Evolutionary conservation across 1,139 yeast species (phyloP), one percentile per base, ranked within the genome.

Genomic region (Candida albicans): DNA sequence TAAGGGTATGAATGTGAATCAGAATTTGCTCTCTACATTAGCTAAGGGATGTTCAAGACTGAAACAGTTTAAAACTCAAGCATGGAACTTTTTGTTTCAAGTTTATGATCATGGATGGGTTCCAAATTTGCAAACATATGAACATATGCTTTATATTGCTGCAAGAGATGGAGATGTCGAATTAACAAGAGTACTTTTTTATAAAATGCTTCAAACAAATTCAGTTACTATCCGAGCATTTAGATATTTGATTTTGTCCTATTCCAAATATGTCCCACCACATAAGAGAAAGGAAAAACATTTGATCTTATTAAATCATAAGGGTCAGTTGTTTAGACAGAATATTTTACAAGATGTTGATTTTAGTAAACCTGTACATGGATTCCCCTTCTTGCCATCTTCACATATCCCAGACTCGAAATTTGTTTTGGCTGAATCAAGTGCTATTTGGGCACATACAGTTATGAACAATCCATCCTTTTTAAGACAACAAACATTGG

Each of bases 11-110:
- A 63, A 59, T 1, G 35, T 63, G 7, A 69, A 66, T 36, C 77
- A 74, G 14, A 73, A 68, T 28, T 81, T 88, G 1, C 70, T 82
- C 53, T 76, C 81, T 33, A 77, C 83, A 0, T 65, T 91, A 41
- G 93, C 96, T 0, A 75, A 78, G 50, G 91, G 95, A 0, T 90
- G 96, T 59, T 67, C 85, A 1, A 35, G 30, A 24, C 70, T 83
- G 35, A 65, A 64, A 11, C 66, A 67, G 28, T 71, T 80, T 42
- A 68, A 74, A 25, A 55, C 68, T 40, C 71, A 75, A 51, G 90
- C 96, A 0, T 93, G 98, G 97, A 79, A 80, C 42, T 84, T 79
- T 54, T 78, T 91, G 45, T 74, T 85, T 49, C 84, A 86, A 51
- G 81, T 88, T 47, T 75, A 82, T 53, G 75, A 77, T 15, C 57